Evolutionary conservation across 2,329 filamentous ascomycete genomes (phyloP), one percentile per base, ranked within the genome.

Genomic region (Aspergillus tamarii): DNA sequence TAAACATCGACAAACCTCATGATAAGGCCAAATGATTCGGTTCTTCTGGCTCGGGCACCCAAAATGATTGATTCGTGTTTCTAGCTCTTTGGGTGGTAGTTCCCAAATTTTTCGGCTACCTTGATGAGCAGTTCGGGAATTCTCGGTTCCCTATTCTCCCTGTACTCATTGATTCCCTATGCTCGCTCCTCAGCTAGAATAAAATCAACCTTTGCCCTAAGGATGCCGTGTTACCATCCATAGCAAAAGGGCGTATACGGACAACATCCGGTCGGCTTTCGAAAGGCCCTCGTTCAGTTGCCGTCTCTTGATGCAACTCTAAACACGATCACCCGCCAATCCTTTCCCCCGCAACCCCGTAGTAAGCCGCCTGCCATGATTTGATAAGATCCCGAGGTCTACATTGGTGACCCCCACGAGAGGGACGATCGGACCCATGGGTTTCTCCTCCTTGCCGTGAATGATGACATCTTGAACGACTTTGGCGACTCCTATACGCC

Each of bases 351-450:
- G 52, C 52, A 54, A 54, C n/a, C 19, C 52, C 30, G 52, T 54
- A 54, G 52, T 36, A 54, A 54, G 21, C 52, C 52, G 30, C n/a
- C 19, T 26, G 10, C 32, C 32, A 30, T 54, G 52, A 54, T 54
- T 54, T 30, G 52, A 54, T 28, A 10, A 9, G 30, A 54, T 54
- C 52, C 52, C 52, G 30, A 54, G 52, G 52, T 23, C 28, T 23
- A 54, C 52, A 54, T 54, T 54, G 52, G 52, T 54, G 52, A 54
- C 52, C 52, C 52, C 52, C 52, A 54, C 52, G 30, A 54, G n/a
- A n/a, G 12, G 19, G 50, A 53, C 28, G 48, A 54, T 54, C 30
- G 32, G 50, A 54, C 50, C 50, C 50, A 54, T 54, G 50, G 50
- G 30, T 54, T 32, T 34, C 52, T 10, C 5, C 19, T 34, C 26